Conservation (phyloP, 306 rosid genomes). For the Quercus mongolica region DNA sequence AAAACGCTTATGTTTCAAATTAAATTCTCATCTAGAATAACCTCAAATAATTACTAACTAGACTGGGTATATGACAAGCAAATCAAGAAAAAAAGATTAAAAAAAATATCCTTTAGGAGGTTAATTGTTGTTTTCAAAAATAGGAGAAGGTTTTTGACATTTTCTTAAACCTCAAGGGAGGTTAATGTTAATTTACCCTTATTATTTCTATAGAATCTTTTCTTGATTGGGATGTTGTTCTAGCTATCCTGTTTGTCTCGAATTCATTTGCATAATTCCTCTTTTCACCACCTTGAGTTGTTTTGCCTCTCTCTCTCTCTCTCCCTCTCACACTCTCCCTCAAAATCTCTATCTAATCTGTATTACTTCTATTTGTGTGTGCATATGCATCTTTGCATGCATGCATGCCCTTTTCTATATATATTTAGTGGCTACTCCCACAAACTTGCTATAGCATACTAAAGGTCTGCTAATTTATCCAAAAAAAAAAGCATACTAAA, state of each 20-base stretch:
- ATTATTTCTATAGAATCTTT: background rate
- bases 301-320: background rate
- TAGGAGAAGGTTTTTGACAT: too few species aligned
- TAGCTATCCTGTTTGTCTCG: background rate
- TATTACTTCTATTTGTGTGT: background rate
- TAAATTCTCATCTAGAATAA: too few species aligned
- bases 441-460: too few species aligned
- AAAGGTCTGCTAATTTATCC: background rate
- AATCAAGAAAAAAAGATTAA: too few species aligned
- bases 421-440: background rate
- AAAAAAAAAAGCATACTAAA: background rate
- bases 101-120: too few species aligned
- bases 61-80: too few species aligned
- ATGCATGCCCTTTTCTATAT: background rate
- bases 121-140: too few species aligned
- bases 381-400: background rate
- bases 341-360: background rate
- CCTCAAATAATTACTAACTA: too few species aligned
- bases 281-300: background rate
- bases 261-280: background rate
- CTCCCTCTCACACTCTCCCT: background rate
- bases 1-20: too few species aligned
- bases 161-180: too few species aligned
- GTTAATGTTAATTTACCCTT: too few species aligned
- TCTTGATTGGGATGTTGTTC: background rate